Percentiles rank a stretch among this genome's conserved stretches.
Conservation (phyloP, 2,329 filamentous ascomycete species). For the Grosmannia penicillata region DNA sequence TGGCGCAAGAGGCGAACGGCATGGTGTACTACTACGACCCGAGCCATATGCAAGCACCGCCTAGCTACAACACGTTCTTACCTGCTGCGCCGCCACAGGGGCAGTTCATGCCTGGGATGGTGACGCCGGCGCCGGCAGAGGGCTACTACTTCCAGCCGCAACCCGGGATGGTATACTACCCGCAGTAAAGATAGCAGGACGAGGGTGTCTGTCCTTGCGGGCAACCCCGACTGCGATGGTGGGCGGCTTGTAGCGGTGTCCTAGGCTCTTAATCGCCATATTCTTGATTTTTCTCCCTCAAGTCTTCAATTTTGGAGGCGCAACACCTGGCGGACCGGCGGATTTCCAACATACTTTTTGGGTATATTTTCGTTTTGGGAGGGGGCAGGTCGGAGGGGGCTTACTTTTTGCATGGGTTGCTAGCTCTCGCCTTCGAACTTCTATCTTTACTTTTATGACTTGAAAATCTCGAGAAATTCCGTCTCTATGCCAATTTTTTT, state of each 20-base stretch:
- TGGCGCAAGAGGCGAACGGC: slow-evolving; percentile 82
- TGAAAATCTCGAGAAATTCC: no score
- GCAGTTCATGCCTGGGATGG: slow-evolving; percentile 51
- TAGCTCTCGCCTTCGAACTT: neutral
- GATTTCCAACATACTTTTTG: slow-evolving; percentile 8
- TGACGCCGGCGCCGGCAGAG: slow-evolving; percentile 47
- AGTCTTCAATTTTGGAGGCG: neutral
- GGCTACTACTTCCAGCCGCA: slow-evolving; percentile 56
- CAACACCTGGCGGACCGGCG: neutral
- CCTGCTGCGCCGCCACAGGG: slow-evolving; percentile 23
- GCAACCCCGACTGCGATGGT: no score
- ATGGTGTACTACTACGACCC: slow-evolving; percentile 93
- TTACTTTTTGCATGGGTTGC: no score
- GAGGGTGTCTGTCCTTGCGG: no score
- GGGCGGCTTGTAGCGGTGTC: no score
- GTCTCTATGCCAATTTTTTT: no score
- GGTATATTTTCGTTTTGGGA: neutral
- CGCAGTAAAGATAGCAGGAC: no score
- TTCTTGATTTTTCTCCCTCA: neutral
- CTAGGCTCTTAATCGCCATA: no score
- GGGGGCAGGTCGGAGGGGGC: neutral
- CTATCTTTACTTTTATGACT: neutral
- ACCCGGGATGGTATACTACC: slow-evolving; percentile 45
- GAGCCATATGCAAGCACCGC: slow-evolving; percentile 47
- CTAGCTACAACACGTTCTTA: slow-evolving; percentile 28